Base-by-base conservation (phyloP, 2,329 filamentous ascomycete genomes). In the Podosphaera xanthii region DNA sequence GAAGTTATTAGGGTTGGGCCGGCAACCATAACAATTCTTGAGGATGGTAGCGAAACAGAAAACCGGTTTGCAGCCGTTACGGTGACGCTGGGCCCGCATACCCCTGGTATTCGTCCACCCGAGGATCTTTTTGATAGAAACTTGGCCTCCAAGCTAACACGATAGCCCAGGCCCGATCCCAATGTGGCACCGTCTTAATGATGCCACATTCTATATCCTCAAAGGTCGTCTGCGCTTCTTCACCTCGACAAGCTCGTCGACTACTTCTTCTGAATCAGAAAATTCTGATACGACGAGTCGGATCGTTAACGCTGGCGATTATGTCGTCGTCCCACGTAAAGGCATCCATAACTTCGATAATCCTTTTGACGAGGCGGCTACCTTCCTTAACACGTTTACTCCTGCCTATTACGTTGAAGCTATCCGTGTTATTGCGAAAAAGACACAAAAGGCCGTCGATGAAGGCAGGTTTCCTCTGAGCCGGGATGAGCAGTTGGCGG, bases 151-250 rank as follows among this genome's bases (percentile, higher is more conserved):
- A 8, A 14, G 40, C 40, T 44, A 44, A 44, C 5, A 12, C 10
- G 40, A 4, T 10, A 12, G 40, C 3, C 7, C 0, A 76, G 75
- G 0, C 75, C 76, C 1, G 73, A 73, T 50, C 70, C 73, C 1
- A 74, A 77, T 66, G 38, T 79, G 74, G 74, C 75, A 79, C 64
- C 74, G 78, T 63, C 78, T 78, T 77, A 75, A 81, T 68, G 77
- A 81, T 62, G 73, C 77, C 69, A 78, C 75, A 6, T 80, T 80
- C 69, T 72, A 78, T 50, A 71, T 78, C n/a, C 77, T 73, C 0
- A 68, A 73, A 59, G 77, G 77, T 4, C 73, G 68, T 1, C 70
- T 79, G 30, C 73, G 76, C 48, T 79, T 79, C 67, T 57, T 42
- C 22, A 57, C 55, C 36, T 44, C 55, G 5, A 14, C 10, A 12